Percentiles rank a stretch among this genome's conserved stretches.
phyloP scores from a whole-genome alignment of 148 eudicot genomes.

The Vaccinium vitisidaea region DNA sequence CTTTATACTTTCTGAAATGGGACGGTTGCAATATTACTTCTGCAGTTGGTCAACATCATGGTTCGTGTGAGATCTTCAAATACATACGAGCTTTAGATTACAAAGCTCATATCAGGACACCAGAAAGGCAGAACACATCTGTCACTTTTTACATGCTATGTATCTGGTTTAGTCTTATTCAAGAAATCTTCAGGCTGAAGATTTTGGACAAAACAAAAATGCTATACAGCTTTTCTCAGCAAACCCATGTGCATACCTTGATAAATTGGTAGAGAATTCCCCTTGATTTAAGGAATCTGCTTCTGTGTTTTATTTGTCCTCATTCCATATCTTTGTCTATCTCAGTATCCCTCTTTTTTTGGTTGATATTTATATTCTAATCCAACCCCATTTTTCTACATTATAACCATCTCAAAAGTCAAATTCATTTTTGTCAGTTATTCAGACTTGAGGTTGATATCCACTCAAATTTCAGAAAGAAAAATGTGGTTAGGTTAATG shows the following conservation, averaged over 20 bases:
- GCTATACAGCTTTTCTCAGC: slow-evolving; percentile 4
- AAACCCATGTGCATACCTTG: neutral
- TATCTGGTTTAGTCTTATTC: neutral
- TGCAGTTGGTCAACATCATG: neutral
- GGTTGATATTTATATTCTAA: neutral
- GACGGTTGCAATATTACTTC: neutral
- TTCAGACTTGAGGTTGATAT: neutral
- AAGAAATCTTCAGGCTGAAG: neutral
- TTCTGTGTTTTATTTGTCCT: neutral
- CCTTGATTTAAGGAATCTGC: neutral
- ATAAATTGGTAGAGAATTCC: neutral
- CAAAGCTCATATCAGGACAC: neutral
- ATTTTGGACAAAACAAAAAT: neutral
- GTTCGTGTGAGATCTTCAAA: neutral
- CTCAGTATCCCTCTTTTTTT: neutral
- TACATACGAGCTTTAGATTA: neutral
- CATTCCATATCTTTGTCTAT: neutral
- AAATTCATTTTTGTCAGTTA: neutral
- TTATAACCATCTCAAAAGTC: neutral
- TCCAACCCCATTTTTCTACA: neutral
- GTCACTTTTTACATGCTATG: neutral
- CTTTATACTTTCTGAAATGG: neutral
- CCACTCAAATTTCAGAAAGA: neutral
- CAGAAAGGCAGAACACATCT: neutral
- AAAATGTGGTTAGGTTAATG: neutral